Base-by-base conservation (phyloP, 768 basidiomycete species). In the Boletus rufocinnamomeus region DNA sequence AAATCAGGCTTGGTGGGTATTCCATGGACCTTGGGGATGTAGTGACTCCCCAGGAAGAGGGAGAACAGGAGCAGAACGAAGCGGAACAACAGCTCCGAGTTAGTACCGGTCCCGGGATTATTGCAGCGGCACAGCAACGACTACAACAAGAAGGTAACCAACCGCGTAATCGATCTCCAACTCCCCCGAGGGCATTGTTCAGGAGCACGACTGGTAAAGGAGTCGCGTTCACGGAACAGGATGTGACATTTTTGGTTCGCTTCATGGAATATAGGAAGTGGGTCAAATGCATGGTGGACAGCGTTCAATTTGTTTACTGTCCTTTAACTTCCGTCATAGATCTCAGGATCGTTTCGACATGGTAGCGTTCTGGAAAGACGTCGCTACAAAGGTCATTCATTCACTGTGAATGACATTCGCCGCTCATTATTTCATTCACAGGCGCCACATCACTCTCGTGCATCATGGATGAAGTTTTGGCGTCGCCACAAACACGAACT, bases 381-480 rank as follows among this genome's bases (percentile, higher is more conserved):
- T 90, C 9, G 88, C 88, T 3, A 66, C 72, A 16, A 89, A 85
- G 82, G 90, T 82, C 63, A 59, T 66, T 72, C 52, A 61, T 30
- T 25, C 37, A 5, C 9, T 25, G 11, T 6, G 56, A 41, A 30
- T 23, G 62, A 19, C 21, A 0, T 21, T 52, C 53, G 19, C 27
- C 25, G 40, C 54, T 63, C 32, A 65, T 35, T 9, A 11, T 35
- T 38, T 27, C n/a, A 23, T 52, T 48, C 23, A 23, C 65, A 91
- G 88, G 91, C 91, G 0, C 92, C 92, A 0, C 92, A 94, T 72
- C 92, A 94, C 68, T 93, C 92, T 27, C 86, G 91, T 38, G 92
- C 92, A 48, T 94, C 92, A 7, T 94, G 92, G 92, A 92, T 94
- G 90, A 94, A 94, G 73, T 94, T 86, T 72, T 94, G 91, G 84